These are phyloP conservation scores for Lupinus albus DNA, from an alignment of 306 rosid genomes.

Conservation along the genomic window DNA sequence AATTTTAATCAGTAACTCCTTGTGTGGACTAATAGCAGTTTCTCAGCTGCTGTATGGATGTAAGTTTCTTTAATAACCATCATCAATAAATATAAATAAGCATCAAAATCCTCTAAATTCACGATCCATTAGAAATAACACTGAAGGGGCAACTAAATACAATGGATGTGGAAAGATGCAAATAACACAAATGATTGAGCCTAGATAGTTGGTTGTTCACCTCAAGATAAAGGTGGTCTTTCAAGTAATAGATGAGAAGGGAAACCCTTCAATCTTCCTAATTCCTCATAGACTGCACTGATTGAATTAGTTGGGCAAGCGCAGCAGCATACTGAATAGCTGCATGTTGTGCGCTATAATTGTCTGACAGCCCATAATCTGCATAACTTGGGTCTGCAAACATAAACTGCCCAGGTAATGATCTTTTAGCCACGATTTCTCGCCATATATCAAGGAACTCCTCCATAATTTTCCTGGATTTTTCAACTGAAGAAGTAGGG, in stretches of 20 bases:
- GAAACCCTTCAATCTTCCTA: slow-evolving; percentile 40
- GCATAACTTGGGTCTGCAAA: slow-evolving; percentile 70
- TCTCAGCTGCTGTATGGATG: too few relatives aligned
- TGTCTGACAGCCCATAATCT: slow-evolving; percentile 75
- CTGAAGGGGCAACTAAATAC: neutral
- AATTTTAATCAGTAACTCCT: too few relatives aligned
- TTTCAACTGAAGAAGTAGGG: slow-evolving; percentile 79
- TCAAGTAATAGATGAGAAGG: slow-evolving; percentile 19
- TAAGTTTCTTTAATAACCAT: too few relatives aligned
- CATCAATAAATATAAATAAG: neutral
- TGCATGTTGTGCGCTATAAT: slow-evolving; percentile 74
- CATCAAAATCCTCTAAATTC: neutral
- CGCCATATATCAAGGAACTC: slow-evolving; percentile 75
- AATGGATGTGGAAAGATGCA: neutral
- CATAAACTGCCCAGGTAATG: slow-evolving; percentile 88
- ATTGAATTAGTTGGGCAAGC: slow-evolving; percentile 74
- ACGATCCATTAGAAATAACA: neutral
- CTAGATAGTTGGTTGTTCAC: slow-evolving; percentile 10
- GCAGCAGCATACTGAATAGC: slow-evolving; percentile 85
- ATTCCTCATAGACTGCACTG: slow-evolving; percentile 64
- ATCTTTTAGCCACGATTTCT: slow-evolving; percentile 71
- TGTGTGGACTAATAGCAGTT: too few relatives aligned
- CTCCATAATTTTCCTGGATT: slow-evolving; percentile 72
- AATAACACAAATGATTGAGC: neutral
- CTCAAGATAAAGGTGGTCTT: neutral